These are phyloP conservation scores for Micractinium sp. DNA, from an alignment of 139 green algal species.

Conservation along the genomic window DNA sequence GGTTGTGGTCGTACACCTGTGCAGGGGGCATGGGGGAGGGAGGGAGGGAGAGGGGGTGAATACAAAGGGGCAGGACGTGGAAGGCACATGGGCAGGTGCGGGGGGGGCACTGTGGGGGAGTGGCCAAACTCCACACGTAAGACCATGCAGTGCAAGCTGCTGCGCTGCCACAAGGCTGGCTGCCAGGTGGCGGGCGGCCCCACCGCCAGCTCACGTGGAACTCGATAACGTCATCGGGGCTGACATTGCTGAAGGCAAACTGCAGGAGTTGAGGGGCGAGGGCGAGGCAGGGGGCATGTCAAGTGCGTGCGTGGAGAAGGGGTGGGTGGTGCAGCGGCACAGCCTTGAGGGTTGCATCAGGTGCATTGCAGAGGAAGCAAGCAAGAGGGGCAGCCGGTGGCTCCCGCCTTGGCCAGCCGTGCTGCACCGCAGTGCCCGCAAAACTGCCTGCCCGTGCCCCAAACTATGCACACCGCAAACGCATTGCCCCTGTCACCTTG, in stretches of 20 bases:
- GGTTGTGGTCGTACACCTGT: constrained; percentile 48
- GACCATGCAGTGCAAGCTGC: neutral
- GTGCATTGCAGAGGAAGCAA: no score
- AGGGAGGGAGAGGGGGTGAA: neutral
- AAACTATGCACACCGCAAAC: no score
- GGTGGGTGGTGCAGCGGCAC: neutral
- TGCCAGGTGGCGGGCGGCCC: neutral
- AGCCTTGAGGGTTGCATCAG: no score
- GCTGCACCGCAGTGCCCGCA: no score
- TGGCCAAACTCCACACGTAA: neutral
- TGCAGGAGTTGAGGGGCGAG: neutral
- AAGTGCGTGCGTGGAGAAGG: neutral
- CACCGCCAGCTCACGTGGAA: constrained; percentile 27
- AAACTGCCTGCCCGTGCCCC: no score
- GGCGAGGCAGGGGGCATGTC: neutral
- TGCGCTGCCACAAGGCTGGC: neutral
- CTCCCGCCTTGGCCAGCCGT: no score
- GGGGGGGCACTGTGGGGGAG: no score
- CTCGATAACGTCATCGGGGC: constrained; percentile 36
- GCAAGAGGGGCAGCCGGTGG: no score
- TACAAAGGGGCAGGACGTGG: neutral
- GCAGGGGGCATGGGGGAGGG: neutral
- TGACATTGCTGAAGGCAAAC: constrained; percentile 52
- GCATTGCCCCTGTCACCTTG: no score
- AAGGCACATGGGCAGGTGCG: neutral